Evolutionary conservation across 306 rosid genomes (phyloP), one percentile per base, ranked within the genome.

Genomic region (Amphicarpaea edgeworthii): DNA sequence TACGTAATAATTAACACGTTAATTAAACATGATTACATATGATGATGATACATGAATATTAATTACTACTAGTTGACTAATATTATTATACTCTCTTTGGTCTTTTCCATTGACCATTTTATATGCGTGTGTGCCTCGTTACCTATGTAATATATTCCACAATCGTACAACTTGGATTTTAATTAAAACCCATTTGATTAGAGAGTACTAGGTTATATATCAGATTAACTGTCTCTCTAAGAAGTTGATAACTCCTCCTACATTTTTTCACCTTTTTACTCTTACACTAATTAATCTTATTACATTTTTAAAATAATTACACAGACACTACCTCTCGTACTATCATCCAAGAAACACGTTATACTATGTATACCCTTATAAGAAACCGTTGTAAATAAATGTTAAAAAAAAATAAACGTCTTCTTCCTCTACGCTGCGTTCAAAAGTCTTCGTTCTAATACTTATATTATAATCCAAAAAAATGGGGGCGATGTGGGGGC

Each of bases 1-100:
- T 65, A 24, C 67, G n/a, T 40, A 53, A 50, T 41, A 9, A 6
- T 43, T 47, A 64, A 30, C 60, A 38, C 15, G 53, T 46, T 30
- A 30, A 61, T 53, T 47, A 30, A 14, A 49, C 40, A 51, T 37
- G 28, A 37, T 50, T 58, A 54, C 54, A 34, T 34, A 34, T 7
- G 40, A 64, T n/a, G 23, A 15, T 37, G 24, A 43, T 47, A 28
- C 23, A 63, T 38, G 3, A n/a, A 54, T 26, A 72, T 59, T 70
- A n/a, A n/a, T n/a, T n/a, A n/a, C n/a, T n/a, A n/a, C n/a, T n/a
- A 42, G 66, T 41, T 59, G 81, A 61, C 74, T 41, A 50, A 28
- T 17, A 17, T 78, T 78, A 58, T 73, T 60, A 23, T 61, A 68
- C 54, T 61, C 77, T 68, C 69, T 24, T 53, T 50, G 70, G 83